Conservation (phyloP, 2,329 filamentous ascomycete genomes). For the Neoarthrinium moseri region DNA sequence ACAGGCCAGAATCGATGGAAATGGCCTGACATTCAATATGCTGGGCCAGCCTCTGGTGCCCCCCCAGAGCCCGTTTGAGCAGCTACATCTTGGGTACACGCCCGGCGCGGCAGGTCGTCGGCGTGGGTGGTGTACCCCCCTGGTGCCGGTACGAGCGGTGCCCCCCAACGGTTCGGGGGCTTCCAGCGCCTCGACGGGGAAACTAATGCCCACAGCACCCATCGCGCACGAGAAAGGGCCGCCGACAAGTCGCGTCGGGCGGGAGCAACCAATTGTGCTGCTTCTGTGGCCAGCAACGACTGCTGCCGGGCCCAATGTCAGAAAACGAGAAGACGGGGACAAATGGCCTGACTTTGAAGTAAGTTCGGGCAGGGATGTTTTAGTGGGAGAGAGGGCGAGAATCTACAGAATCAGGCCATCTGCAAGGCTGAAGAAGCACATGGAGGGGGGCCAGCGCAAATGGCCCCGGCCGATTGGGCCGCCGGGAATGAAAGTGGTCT, state of each 20-base stretch:
- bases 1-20: conserved; percentile 5
- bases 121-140: not conserved
- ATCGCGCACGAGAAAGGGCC: conserved; percentile 1
- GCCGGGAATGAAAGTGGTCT: not conserved
- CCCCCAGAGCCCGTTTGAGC: not conserved
- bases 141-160: too few relatives aligned
- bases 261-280: too few relatives aligned
- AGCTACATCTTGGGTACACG: not conserved
- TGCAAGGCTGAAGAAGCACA: not conserved
- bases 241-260: conserved; percentile 3
- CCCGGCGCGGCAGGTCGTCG: not conserved
- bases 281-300: too few relatives aligned
- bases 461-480: too few relatives aligned
- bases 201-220: conserved; percentile 5
- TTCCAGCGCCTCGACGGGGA: conserved; percentile 1
- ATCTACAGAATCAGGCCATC: not conserved
- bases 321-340: not conserved
- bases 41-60: not conserved
- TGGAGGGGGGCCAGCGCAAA: too few relatives aligned
- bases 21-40: conserved; percentile 1
- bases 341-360: not conserved
- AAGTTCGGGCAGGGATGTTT: not conserved
- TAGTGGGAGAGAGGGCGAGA: not conserved
- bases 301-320: too few relatives aligned
- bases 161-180: not conserved